These are phyloP conservation scores for Solanum hybrid DNA, from an alignment of 305 asterid species.

Conservation along the genomic window DNA sequence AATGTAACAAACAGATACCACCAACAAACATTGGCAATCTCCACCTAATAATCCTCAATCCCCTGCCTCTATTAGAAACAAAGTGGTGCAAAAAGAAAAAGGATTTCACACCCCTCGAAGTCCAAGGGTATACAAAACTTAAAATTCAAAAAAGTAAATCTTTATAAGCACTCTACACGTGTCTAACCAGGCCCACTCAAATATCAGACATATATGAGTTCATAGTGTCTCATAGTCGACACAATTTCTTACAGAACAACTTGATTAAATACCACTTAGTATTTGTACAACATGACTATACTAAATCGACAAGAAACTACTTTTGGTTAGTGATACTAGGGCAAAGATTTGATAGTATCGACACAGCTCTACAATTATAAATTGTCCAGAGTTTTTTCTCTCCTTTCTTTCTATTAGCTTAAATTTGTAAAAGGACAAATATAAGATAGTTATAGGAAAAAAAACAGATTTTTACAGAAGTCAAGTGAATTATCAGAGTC, in stretches of 20 bases:
- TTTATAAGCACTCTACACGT: neutral
- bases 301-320: neutral
- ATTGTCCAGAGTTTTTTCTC: neutral
- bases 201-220: neutral
- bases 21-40: neutral
- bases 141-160: neutral
- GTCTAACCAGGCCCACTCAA: neutral
- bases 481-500: neutral
- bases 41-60: neutral
- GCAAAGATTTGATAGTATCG: neutral
- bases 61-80: neutral
- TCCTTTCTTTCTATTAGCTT: neutral
- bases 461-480: neutral
- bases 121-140: neutral
- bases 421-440: neutral
- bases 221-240: neutral
- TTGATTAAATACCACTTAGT: neutral
- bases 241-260: neutral
- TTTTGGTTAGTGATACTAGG: neutral
- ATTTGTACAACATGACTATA: neutral
- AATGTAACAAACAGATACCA: neutral
- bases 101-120: neutral
- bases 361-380: neutral
- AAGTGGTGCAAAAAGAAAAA: neutral
- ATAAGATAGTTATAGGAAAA: neutral